Conservation (phyloP, 2,329 filamentous ascomycete species). For the Diaporthe australafricana region DNA sequence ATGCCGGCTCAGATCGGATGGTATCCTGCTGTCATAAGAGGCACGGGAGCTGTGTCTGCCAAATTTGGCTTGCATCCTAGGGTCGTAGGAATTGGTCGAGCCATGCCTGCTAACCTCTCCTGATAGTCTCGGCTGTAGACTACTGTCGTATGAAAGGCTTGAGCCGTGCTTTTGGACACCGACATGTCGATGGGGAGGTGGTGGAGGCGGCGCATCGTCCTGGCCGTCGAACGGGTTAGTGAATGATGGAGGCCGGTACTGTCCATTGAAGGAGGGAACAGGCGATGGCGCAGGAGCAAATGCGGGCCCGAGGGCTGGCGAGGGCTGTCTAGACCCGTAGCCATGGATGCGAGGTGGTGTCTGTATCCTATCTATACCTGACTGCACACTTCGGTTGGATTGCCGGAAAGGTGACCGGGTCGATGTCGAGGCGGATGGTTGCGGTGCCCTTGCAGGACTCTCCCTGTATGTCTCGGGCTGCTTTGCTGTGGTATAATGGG, state of each 20-base stretch:
- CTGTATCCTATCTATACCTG: conserved; percentile 44
- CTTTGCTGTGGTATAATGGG: conserved; percentile 73
- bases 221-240: conserved; percentile 49
- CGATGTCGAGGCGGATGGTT: conserved; percentile 44
- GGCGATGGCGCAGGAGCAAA: conserved; percentile 47
- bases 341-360: conserved; percentile 46
- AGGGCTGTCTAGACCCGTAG: conserved; percentile 51
- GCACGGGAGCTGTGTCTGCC: conserved; percentile 46
- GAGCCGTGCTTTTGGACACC: conserved; percentile 36
- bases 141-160: conserved; percentile 39
- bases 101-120: conserved; percentile 36
- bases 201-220: conserved; percentile 80
- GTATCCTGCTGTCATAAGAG: conserved; percentile 45
- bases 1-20: conserved; percentile 31
- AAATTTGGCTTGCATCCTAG: conserved; percentile 33
- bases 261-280: conserved; percentile 49
- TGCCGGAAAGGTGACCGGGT: conserved; percentile 14
- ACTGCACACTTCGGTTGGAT: conserved; percentile 38
- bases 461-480: conserved; percentile 68
- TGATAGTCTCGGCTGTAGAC: conserved; percentile 32
- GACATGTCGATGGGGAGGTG: conserved; percentile 83
- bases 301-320: conserved; percentile 44
- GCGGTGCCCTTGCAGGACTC: conserved; percentile 48
- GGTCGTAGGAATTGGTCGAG: conserved; percentile 35
- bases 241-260: conserved; percentile 39